Conservation (phyloP, 768 basidiomycete species). For the Kwoniella shandongensis region DNA sequence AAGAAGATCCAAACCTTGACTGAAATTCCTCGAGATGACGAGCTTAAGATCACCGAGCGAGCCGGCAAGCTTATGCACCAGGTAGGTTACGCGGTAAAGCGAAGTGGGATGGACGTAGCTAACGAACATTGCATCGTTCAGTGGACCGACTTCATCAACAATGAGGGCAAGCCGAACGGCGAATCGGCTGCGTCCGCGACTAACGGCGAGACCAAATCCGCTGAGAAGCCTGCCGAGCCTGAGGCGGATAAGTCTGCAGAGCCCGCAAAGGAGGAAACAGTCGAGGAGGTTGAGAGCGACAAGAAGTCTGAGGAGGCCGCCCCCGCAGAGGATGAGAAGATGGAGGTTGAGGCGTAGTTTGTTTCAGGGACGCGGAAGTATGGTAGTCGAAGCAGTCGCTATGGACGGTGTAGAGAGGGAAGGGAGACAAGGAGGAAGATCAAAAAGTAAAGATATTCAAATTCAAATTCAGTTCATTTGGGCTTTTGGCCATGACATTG, state of each 20-base stretch:
- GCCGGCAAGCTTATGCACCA: constrained; percentile 68
- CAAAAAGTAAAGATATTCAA: too few relatives aligned
- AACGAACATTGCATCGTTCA: not conserved
- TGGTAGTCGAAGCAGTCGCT: not conserved
- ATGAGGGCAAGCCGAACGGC: constrained; percentile 30
- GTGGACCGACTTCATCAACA: constrained; percentile 40
- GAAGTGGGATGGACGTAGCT: not conserved
- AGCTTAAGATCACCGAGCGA: constrained; percentile 71
- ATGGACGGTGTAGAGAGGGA: not conserved
- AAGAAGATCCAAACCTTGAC: constrained; percentile 70
- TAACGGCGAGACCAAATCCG: constrained; percentile 62
- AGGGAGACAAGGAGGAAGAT: not conserved
- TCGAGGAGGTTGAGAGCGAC: constrained; percentile 1
- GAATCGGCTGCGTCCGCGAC: constrained; percentile 7
- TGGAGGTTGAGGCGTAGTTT: constrained; percentile 16
- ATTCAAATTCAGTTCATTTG: too few relatives aligned
- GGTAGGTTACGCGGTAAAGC: constrained; percentile 20
- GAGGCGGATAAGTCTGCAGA: not conserved
- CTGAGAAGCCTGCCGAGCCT: constrained; percentile 57
- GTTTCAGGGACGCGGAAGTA: not conserved
- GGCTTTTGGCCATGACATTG: too few relatives aligned
- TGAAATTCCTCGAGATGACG: constrained; percentile 64
- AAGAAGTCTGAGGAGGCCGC: not conserved
- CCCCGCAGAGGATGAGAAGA: constrained; percentile 5
- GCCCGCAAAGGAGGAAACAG: constrained; percentile 2